These are phyloP conservation scores for Vitellaria paradoxa DNA, from an alignment of 179 eudicot species.

Conservation along the genomic window DNA sequence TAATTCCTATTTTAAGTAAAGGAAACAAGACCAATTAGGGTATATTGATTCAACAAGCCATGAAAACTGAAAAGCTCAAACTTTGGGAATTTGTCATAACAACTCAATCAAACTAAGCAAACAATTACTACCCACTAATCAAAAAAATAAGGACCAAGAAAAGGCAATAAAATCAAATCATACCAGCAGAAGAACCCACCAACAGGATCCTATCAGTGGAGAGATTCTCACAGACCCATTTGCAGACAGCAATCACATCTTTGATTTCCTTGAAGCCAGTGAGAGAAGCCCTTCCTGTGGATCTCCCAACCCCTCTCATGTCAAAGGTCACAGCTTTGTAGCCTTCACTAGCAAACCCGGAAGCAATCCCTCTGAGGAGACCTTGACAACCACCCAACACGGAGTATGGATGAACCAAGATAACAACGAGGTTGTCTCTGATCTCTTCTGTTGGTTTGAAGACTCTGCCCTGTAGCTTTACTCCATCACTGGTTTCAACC, in stretches of 20 bases:
- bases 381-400: no score
- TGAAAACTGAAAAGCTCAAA: no score
- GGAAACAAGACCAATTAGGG: no score
- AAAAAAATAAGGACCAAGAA: no score
- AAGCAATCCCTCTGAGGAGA: no score
- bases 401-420: no score
- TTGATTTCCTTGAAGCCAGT: conserved; percentile 43
- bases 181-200: conserved; percentile 85
- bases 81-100: no score
- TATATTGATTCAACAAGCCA: no score
- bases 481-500: conserved; percentile 44
- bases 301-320: conserved; percentile 66
- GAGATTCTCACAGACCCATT: conserved; percentile 45
- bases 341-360: conserved; percentile 22
- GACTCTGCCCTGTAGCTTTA: conserved; percentile 49
- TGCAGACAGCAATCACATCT: conserved; percentile 43
- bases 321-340: conserved; percentile 51
- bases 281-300: conserved; percentile 64
- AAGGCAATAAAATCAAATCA: no score
- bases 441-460: conserved; percentile 35
- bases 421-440: neutral
- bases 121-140: no score
- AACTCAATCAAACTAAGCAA: no score
- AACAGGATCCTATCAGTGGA: conserved; percentile 37
- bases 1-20: no score